Percentiles rank a stretch among this genome's conserved stretches.
Conservation (phyloP, 108 stramenopile genomes). For the Ochromonas danica region DNA sequence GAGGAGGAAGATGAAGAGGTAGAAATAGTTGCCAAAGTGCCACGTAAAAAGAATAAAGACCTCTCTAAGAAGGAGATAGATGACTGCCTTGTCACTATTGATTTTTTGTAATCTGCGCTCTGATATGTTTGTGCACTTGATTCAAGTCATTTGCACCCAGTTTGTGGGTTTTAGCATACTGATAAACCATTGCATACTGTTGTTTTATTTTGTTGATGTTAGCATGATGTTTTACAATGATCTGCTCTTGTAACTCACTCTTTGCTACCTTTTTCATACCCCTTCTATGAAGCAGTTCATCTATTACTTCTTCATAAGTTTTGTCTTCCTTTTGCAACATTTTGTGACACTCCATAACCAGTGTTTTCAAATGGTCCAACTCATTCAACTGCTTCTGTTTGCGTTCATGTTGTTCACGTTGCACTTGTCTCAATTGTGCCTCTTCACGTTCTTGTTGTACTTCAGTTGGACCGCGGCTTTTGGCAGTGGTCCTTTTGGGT, state of each 20-base stretch:
- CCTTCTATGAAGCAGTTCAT: background rate
- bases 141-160: background rate
- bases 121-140: constrained; percentile 1
- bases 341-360: background rate
- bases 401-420: background rate
- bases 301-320: background rate
- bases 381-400: background rate
- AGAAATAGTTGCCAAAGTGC: background rate
- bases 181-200: background rate
- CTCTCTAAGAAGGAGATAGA: background rate
- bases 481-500: background rate
- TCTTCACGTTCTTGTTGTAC: no score
- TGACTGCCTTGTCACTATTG: background rate
- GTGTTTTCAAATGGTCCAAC: background rate
- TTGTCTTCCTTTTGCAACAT: constrained; percentile 6
- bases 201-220: background rate
- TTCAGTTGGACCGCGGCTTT: background rate
- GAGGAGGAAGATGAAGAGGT: background rate
- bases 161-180: background rate
- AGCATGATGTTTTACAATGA: background rate
- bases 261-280: background rate
- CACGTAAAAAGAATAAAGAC: background rate
- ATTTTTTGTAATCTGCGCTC: background rate
- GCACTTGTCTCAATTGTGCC: background rate
- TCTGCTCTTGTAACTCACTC: background rate